Percentiles rank a stretch among this genome's conserved stretches.
phyloP scores from a whole-genome alignment of 108 stramenopile genomes.

The Ochromonas danica region DNA sequence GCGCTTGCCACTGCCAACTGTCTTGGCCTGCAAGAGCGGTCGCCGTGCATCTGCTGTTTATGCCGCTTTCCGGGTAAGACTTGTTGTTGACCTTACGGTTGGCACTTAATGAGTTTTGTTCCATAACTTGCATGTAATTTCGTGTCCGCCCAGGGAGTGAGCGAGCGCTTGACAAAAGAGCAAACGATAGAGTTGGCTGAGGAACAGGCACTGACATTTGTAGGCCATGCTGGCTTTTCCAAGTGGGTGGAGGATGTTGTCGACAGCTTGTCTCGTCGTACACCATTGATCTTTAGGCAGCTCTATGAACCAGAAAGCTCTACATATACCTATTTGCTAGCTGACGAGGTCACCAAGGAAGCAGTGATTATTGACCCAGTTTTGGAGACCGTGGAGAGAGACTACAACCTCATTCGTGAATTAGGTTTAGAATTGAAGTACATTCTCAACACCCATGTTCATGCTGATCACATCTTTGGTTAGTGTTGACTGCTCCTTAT shows the following conservation, averaged over 20 bases:
- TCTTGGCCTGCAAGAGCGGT: too few relatives aligned
- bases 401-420: slow-evolving; percentile 70
- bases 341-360: slow-evolving; percentile 71
- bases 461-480: slow-evolving; percentile 87
- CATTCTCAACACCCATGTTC: slow-evolving; percentile 72
- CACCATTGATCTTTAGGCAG: slow-evolving; percentile 55
- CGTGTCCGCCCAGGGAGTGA: too few relatives aligned
- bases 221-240: neutral
- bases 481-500: too few relatives aligned
- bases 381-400: slow-evolving; percentile 86
- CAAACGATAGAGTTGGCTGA: too few relatives aligned
- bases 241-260: slow-evolving; percentile 23
- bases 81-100: too few relatives aligned
- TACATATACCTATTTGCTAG: slow-evolving; percentile 83
- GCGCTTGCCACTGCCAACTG: too few relatives aligned
- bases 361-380: slow-evolving; percentile 84
- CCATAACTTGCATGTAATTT: too few relatives aligned
- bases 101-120: too few relatives aligned
- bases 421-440: slow-evolving; percentile 70
- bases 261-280: neutral
- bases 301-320: slow-evolving; percentile 78
- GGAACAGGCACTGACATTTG: neutral
- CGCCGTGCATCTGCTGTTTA: too few relatives aligned
- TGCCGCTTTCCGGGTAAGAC: too few relatives aligned
- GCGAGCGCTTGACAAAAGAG: too few relatives aligned